Base-by-base conservation (phyloP, 805 yeast species). In the Wickerhamiella vanderwaltii region DNA sequence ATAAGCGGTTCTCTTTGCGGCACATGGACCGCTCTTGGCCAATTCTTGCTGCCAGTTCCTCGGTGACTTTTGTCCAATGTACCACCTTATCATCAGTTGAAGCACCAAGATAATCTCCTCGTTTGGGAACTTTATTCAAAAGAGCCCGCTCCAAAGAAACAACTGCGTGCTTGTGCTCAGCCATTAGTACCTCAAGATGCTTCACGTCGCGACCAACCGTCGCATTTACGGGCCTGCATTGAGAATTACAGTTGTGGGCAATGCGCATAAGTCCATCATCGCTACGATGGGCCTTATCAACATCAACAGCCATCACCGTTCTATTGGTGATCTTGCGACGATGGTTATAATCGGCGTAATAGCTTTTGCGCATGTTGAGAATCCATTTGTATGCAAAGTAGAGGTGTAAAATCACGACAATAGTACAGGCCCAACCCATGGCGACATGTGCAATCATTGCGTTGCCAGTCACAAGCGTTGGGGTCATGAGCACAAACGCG, bases 401-500 rank as follows among this genome's bases (percentile, higher is more conserved):
- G 24, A 62, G 43, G 28, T 58, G 48, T 18, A 41, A 34, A 25
- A 58, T 39, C 6, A 61, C 58, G 1, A 55, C 44, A 30, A 33
- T 34, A 34, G 56, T 54, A 28, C 55, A 39, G 20, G 51, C 46
- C 53, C 60, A 63, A 9, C 59, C 60, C 16, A 60, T 46, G 15
- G 52, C 58, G 3, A 59, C 56, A 36, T 63, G 67, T 12, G 62
- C 55, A 2, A 53, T 44, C 48, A 63, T 45, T 18, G 62, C 57
- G 6, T 25, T 40, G 4, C 60, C 59, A 1, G 50, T 29, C 6
- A 63, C 45, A 26, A 58, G 47, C 1, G 60, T 48, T 1, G 67
- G 66, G 3, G 66, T 63, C 55, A 61, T 53, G 9, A 60, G 48
- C 13, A 59, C 41, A 37, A 62, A 55, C 5, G 62, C 59, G 35